Base-by-base conservation (phyloP, 805 yeast genomes). In the Pichia californica region DNA sequence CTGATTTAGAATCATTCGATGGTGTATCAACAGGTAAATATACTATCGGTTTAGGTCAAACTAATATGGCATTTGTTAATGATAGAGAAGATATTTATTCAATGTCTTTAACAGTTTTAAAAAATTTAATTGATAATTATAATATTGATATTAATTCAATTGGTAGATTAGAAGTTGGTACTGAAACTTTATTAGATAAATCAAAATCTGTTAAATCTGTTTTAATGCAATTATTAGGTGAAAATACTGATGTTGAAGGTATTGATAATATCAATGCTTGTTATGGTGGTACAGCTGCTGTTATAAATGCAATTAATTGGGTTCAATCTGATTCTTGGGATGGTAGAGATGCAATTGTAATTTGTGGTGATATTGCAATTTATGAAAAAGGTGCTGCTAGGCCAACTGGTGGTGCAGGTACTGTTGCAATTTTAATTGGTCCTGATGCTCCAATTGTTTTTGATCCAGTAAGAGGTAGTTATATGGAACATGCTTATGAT, bases 321-420 rank as follows among this genome's bases (percentile, higher is more conserved):
- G 68, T 93, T 53, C 97, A 93, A 70, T 87, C 96, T 27, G 79
- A 87, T 25, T 75, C 91, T 35, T 93, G 99, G 99, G 99, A 93
- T 61, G 99, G 99, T 51, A 81, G 98, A 67, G 88, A 91, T 60
- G 98, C 98, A 44, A 78, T 93, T 58, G 99, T 91, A 44, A 96
- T 91, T 19, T 81, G 93, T 62, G 98, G 97, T 68, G 99, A 93
- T 68, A 93, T 93, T 66, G 99, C 99, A 61, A 82, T 93, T 55
- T 93, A 93, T 69, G 88, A 89, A 58, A 79, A 89, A 70, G 99
- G 99, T 64, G 83, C 95, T 31, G 99, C 99, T 45, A 83, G 99
- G 76, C 99, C 99, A 61, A 93, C 99, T 42, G 99, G 99, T 66
- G 99, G 99, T 72, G 97, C 95, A 43, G 99, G 99, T 63, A 76